Base-by-base conservation (phyloP, 768 basidiomycete species). In the Mycena alexandri region DNA sequence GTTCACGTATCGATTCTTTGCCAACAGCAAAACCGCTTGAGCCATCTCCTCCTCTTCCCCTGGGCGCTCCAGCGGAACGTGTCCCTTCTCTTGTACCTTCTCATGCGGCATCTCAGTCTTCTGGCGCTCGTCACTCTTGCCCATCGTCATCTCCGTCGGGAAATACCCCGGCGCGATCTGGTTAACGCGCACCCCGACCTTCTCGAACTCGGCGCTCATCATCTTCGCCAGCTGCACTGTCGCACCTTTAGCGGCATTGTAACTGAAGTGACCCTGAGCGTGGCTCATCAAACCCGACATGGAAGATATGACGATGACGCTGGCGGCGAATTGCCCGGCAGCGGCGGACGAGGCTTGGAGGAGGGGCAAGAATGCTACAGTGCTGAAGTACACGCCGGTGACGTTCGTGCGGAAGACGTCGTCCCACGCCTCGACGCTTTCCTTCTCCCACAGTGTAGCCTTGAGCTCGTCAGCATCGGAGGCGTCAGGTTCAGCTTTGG, bases 321-420 rank as follows among this genome's bases (percentile, higher is more conserved):
- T 77, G 13, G 75, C 80, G 3, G 76, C 76, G 21, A 80, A 80
- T 8, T 24, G n/a, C 9, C n/a, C n/a, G n/a, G 2, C 9, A 5
- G 46, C 46, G 46, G n/a, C 22, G 11, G 46, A n/a, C 16, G 46
- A 10, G 22, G 79, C 79, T 16, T 76, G 67, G 14, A 86, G 79
- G 5, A 85, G 77, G 7, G 83, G 83, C 2, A 85, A 68, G 75
- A 85, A 84, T 1, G 85, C 84, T 36, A 79, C 80, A 5, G 83
- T 76, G 1, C 79, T 80, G 75, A 84, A 83, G 76, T 80, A 83
- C 42, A 47, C 73, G 72, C 38, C 74, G 24, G 79, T 75, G 36
- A 79, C 77, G 67, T 81, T 82, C 21, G 77, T 80, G 14, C 69
- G 61, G 64, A 79, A 80, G 0, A 76, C 73, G 2, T 73, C 69